Conservation (phyloP, 2,329 filamentous ascomycete species). For the Hansfordia pulvinata region DNA sequence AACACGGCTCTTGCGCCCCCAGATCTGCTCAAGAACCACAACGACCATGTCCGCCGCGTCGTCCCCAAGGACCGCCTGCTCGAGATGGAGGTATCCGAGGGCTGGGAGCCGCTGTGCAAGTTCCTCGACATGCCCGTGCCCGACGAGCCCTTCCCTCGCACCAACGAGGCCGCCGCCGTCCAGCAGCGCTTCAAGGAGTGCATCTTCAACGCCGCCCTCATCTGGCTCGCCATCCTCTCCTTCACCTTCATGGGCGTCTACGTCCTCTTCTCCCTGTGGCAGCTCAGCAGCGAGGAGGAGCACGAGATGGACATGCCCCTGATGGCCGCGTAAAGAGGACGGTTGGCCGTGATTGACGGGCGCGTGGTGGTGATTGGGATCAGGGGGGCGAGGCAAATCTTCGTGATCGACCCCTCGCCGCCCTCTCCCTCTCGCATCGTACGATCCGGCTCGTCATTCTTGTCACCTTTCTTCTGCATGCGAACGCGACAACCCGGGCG, state of each 20-base stretch:
- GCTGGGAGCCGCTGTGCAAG: constrained; percentile 14
- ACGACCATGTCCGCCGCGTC: constrained; percentile 4
- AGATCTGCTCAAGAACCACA: constrained; percentile 7
- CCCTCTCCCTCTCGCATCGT: too few relatives aligned
- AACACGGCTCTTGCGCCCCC: too few relatives aligned
- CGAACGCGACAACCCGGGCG: too few relatives aligned
- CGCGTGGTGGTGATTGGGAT: too few relatives aligned
- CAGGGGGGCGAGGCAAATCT: too few relatives aligned
- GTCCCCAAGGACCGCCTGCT: constrained; percentile 8
- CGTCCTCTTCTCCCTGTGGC: constrained; percentile 2
- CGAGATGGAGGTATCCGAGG: constrained; percentile 9
- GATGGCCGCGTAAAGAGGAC: too few relatives aligned
- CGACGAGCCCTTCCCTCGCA: constrained; percentile 12
- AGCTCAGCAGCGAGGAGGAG: constrained; percentile 1
- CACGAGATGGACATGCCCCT: too few relatives aligned
- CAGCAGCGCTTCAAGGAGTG: constrained; percentile 3
- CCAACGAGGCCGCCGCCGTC: constrained; percentile 11
- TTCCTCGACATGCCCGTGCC: constrained; percentile 13
- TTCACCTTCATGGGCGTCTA: constrained; percentile 3
- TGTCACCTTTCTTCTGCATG: too few relatives aligned
- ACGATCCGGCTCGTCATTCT: too few relatives aligned
- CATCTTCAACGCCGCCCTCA: constrained; percentile 2
- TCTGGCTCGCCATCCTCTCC: constrained; percentile 3
- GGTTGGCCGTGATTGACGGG: too few relatives aligned
- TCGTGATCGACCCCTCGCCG: too few relatives aligned